A percentile compares a stretch with the other conserved stretches of the same genome.
Evolutionary conservation across 2,329 filamentous ascomycete genomes (phyloP).

Genomic region (Fusarium udum): DNA sequence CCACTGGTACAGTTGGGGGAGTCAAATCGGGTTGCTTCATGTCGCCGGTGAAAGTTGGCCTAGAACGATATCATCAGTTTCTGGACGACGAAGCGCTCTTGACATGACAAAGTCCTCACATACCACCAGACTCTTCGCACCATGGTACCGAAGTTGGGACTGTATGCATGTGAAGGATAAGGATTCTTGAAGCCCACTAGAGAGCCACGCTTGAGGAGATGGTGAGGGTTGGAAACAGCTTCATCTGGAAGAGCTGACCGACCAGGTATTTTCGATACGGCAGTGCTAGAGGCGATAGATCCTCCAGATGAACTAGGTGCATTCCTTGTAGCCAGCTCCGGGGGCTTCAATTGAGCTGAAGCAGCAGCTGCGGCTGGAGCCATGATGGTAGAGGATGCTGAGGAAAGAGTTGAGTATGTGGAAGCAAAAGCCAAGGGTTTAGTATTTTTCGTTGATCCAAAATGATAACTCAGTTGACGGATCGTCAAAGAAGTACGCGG

Average conservation of each 20-base stretch:
- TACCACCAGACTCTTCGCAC: constrained; percentile 51
- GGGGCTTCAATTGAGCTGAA: constrained; percentile 21
- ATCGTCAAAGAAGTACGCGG: constrained; percentile 34
- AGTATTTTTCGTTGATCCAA: constrained; percentile 20
- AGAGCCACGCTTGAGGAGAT: constrained; percentile 54
- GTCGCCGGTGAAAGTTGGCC: constrained; percentile 54
- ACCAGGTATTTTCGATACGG: constrained; percentile 49
- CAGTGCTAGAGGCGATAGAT: constrained; percentile 33
- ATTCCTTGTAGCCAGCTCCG: constrained; percentile 28
- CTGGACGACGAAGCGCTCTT: neutral
- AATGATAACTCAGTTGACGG: constrained; percentile 33
- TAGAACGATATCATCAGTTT: constrained; percentile 28
- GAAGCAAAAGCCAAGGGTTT: neutral
- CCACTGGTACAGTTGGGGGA: constrained; percentile 72
- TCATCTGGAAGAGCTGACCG: constrained; percentile 52
- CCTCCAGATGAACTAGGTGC: constrained; percentile 7
- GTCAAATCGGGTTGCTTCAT: constrained; percentile 66
- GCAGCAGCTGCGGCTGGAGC: constrained; percentile 26
- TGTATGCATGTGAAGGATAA: constrained; percentile 56
- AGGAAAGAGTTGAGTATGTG: constrained; percentile 23
- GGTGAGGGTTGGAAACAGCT: constrained; percentile 58
- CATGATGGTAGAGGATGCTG: constrained; percentile 31
- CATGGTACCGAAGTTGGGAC: constrained; percentile 36
- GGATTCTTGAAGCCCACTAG: constrained; percentile 60
- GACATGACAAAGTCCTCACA: constrained; percentile 17